Base-by-base conservation (phyloP, 306 rosid species). In the Senna siamea region DNA sequence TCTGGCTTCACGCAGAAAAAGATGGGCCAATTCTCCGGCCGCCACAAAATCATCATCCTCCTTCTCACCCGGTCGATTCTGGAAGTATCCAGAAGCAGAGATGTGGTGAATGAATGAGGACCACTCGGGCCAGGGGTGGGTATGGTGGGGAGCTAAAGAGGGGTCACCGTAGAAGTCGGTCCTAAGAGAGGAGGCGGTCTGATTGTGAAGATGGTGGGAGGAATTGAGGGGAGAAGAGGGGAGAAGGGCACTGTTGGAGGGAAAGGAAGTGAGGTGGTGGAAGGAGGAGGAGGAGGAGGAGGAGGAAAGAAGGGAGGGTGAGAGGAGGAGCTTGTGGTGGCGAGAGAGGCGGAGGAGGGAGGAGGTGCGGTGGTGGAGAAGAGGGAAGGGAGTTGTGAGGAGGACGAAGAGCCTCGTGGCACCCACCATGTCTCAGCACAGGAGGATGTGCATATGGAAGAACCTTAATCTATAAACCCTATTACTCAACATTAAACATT, bases 51-150 rank as follows among this genome's bases (percentile, higher is more conserved):
- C 86, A 61, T 54, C 80, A 1, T 26, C 30, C 30, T 26, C 30
- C 3, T 26, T 3, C 12, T 28, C 84, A 37, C 20, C 62, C 7
- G 26, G 68, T 32, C 6, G 78, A 52, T 41, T 10, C 57, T 64
- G 37, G 54, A 80, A 71, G 69, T 83, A 85, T 3, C 87, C 90
- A 73, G 82, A 61, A 72, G 90, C 69, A 28, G 82, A 78, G 83
- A 94, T 81, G 28, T 81, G 81, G 20, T 76, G 22, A 56, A 89
- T 70, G 44, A 94, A 83, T 47, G 64, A 41, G 41, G 90, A 78
- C 88, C 87, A 88, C 64, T 93, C 97, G 13, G 87, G 89, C 87
- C 89, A 91, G 1, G 83, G 84, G 43, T 75, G 80, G 1, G 72
- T 48, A 55, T 44, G 14, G 15, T 19, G 57, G 13, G 74, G 47